phyloP scores from a whole-genome alignment of 345 rosid species.

The Syzygium jambos region DNA sequence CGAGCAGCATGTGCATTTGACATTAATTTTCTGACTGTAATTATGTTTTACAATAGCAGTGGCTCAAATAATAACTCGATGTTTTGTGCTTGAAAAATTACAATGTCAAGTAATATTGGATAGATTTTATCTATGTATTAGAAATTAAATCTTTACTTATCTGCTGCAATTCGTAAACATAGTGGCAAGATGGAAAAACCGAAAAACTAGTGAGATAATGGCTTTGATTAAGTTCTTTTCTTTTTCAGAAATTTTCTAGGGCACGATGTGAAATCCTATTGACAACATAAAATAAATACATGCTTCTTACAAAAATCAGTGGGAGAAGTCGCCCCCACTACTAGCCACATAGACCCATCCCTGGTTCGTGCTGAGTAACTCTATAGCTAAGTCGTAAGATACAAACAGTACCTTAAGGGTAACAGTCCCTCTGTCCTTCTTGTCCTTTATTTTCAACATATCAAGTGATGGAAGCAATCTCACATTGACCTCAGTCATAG shows the following conservation, averaged over 20 bases:
- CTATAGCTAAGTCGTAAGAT: background rate
- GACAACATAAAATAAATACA: background rate
- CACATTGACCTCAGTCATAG: slow-evolving; percentile 43
- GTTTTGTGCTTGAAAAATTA: background rate
- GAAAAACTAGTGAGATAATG: background rate
- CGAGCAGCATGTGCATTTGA: background rate
- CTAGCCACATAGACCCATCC: background rate
- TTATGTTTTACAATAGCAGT: background rate
- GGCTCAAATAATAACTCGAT: background rate
- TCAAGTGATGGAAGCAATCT: slow-evolving; percentile 78
- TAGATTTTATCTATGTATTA: background rate
- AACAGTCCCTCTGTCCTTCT: slow-evolving; percentile 87
- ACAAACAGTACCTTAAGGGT: slow-evolving; percentile 48
- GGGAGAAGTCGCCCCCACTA: background rate
- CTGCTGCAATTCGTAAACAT: background rate
- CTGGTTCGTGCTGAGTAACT: background rate
- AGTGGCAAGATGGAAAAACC: background rate
- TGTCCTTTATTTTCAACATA: slow-evolving; percentile 82
- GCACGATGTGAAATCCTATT: background rate
- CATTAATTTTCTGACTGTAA: background rate
- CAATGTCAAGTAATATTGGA: background rate
- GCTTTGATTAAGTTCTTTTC: background rate
- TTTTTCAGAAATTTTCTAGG: background rate
- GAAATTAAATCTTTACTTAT: background rate
- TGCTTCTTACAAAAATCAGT: background rate